Evolutionary conservation across 1,284 basidiomycete genomes (phyloP).

Genomic region (Puccinia polysora): DNA sequence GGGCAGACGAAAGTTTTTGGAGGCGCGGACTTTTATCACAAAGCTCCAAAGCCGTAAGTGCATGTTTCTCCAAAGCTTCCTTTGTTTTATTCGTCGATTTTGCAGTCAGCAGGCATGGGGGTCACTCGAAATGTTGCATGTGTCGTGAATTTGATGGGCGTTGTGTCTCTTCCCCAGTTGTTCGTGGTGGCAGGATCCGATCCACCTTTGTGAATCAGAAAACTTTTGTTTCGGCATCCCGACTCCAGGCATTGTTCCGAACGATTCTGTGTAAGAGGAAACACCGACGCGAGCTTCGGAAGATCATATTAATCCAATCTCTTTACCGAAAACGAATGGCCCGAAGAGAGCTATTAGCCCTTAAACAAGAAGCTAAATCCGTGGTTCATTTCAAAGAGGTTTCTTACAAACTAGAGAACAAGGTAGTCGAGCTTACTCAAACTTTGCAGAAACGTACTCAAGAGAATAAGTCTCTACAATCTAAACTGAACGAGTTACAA

Average conservation of each 20-base stretch:
- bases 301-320: slow-evolving; percentile 81
- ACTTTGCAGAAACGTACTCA: slow-evolving; percentile 82
- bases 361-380: slow-evolving; percentile 87
- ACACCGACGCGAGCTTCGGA: slow-evolving; percentile 65
- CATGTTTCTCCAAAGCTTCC: background rate
- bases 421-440: slow-evolving; percentile 97
- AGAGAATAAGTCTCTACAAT: slow-evolving; percentile 83
- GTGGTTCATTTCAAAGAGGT: slow-evolving; percentile 99
- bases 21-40: slow-evolving; percentile 64
- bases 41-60: slow-evolving; percentile 78
- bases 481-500: slow-evolving; percentile 71
- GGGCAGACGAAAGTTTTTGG: slow-evolving; percentile 67
- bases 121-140: background rate
- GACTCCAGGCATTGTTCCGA: slow-evolving; percentile 78
- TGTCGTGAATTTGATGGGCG: background rate
- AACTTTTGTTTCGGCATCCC: slow-evolving; percentile 65
- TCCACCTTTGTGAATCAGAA: slow-evolving; percentile 63
- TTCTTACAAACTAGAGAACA: slow-evolving; percentile 96
- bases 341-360: slow-evolving; percentile 72
- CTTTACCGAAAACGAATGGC: slow-evolving; percentile 85
- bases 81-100: slow-evolving; percentile 12
- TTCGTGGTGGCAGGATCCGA: slow-evolving; percentile 76
- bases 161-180: slow-evolving; percentile 57
- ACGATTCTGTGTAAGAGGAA: slow-evolving; percentile 72
- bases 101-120: background rate